Percentiles rank a stretch among this genome's conserved stretches.
Conservation (phyloP, 148 eudicot genomes). For the Rhododendron simsii region DNA sequence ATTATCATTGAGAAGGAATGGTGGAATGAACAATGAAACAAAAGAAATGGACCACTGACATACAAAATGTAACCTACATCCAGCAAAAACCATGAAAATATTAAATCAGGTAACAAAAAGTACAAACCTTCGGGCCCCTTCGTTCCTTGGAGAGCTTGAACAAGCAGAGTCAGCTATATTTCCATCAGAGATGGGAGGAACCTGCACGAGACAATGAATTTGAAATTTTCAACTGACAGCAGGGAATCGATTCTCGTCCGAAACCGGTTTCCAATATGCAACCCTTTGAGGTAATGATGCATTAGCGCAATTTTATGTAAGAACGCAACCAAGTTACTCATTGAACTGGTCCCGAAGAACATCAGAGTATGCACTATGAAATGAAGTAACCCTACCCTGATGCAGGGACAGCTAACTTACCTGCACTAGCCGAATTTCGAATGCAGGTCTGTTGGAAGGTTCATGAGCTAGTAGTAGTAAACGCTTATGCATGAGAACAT, state of each 20-base stretch:
- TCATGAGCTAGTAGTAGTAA: slow-evolving; percentile 73
- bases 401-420: slow-evolving; percentile 23
- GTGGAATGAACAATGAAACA: background rate
- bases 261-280: background rate
- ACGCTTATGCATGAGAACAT: slow-evolving; percentile 77
- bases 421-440: slow-evolving; percentile 96
- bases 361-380: slow-evolving; percentile 4
- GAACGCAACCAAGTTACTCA: background rate
- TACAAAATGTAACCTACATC: background rate
- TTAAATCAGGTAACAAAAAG: background rate
- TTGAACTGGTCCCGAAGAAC: background rate
- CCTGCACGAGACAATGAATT: slow-evolving; percentile 36
- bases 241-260: background rate
- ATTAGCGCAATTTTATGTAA: background rate
- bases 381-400: background rate
- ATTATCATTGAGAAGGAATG: background rate
- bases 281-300: background rate
- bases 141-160: slow-evolving; percentile 34
- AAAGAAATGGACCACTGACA: background rate
- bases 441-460: slow-evolving; percentile 79
- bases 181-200: slow-evolving; percentile 47
- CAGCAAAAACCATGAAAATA: background rate
- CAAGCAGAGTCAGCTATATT: slow-evolving; percentile 37
- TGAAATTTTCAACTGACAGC: background rate
- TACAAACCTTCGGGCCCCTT: slow-evolving; percentile 50